Evolutionary conservation across 1,284 basidiomycete species (phyloP).

Genomic region (Trichosporon coremiiforme): DNA sequence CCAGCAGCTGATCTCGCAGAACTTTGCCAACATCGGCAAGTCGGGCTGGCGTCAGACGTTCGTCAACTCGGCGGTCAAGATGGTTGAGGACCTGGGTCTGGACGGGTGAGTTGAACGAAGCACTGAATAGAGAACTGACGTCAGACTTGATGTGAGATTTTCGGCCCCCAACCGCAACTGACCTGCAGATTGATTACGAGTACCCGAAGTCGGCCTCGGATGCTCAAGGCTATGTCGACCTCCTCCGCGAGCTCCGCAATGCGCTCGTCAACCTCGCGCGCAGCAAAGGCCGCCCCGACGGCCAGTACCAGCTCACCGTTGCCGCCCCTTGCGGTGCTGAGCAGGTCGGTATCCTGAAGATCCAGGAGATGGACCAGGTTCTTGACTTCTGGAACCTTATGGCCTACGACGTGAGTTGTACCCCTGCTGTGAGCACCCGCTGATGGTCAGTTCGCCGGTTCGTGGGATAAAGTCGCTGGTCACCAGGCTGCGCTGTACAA

Average conservation of each 20-base stretch:
- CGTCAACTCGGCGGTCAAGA: conserved; percentile 67
- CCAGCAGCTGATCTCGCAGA: conserved; percentile 33
- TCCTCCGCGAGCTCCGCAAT: conserved; percentile 58
- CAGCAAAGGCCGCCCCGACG: conserved; percentile 41
- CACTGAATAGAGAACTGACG: not conserved
- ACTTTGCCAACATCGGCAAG: conserved; percentile 62
- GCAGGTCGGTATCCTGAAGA: conserved; percentile 67
- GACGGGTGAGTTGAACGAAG: conserved; percentile 66
- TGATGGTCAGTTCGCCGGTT: conserved; percentile 51
- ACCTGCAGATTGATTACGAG: conserved; percentile 57
- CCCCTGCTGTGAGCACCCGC: not conserved
- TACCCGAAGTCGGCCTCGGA: conserved; percentile 59
- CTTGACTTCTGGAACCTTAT: conserved; percentile 90
- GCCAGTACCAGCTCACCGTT: conserved; percentile 60
- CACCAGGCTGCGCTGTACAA: conserved; percentile 80
- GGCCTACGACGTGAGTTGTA: conserved; percentile 49
- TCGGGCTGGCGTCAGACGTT: conserved; percentile 67
- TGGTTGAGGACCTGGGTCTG: conserved; percentile 83
- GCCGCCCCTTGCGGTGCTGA: conserved; percentile 79
- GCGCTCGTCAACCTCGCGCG: conserved; percentile 55
- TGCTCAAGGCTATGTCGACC: conserved; percentile 58
- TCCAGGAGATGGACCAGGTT: conserved; percentile 70
- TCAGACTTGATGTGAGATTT: conserved; percentile 66
- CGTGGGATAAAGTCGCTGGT: conserved; percentile 62
- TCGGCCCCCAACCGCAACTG: not conserved